Base-by-base conservation (phyloP, 306 rosid species). In the Adenanthera pavonina region DNA sequence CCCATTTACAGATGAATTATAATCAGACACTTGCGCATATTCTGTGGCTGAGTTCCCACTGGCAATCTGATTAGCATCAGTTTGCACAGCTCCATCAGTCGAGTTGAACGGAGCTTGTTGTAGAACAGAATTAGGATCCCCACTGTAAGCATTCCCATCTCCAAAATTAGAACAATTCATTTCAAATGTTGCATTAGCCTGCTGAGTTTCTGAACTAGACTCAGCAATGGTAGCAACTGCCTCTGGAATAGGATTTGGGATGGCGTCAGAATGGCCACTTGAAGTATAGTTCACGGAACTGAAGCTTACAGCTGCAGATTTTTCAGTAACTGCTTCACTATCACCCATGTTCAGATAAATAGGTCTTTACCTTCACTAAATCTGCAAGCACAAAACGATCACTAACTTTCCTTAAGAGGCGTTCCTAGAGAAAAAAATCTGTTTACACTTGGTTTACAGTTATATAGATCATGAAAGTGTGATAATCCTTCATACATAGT, bases 241-340 rank as follows among this genome's bases (percentile, higher is more conserved):
- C 60, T 86, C 90, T 0, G 84, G 86, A 83, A 19, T 76, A 38
- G 87, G 75, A 78, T 85, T 77, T 7, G 83, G 51, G 30, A 64
- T 76, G 25, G 84, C 69, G 69, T 92, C 97, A 10, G 85, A 86
- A 72, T 82, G 84, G 78, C 87, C 97, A 35, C 85, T 64, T 9
- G 91, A 48, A 70, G 83, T 82, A 79, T 86, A 90, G 3, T 80
- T 80, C 44, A 77, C 78, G 30, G 89, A 51, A 14, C 75, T 25
- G 78, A 78, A 85, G 46, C 82, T 86, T 84, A 82, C 84, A 56
- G 82, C 86, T 25, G 80, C 83, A 82, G 94, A 77, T 71, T 89
- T 61, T 84, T 93, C 91, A 8, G 94, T 84, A 76, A 81, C 86
- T 30, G 92, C 62, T 85, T 95, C 98, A 30, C 90, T 92, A 74